Evolutionary conservation across 2,329 filamentous ascomycete genomes (phyloP).

Genomic region (Xylaria sp.): DNA sequence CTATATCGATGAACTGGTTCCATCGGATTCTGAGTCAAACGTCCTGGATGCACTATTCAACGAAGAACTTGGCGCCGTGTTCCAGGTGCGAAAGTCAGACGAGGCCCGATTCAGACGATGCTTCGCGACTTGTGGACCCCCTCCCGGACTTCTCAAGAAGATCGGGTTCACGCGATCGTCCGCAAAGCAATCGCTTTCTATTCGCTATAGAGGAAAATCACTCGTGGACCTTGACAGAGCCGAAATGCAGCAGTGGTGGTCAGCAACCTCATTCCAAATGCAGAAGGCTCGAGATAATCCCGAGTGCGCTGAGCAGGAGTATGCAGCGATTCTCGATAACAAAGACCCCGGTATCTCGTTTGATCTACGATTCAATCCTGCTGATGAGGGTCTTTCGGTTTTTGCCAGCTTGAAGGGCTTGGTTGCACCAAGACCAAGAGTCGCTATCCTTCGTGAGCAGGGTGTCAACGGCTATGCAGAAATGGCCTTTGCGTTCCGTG

Average conservation of each 20-base stretch:
- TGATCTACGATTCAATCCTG: conserved; percentile 79
- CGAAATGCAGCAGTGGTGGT: conserved; percentile 86
- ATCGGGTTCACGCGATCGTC: conserved; percentile 77
- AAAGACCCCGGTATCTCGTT: conserved; percentile 83
- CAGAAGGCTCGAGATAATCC: conserved; percentile 90
- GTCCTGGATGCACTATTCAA: conserved; percentile 86
- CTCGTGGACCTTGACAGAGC: conserved; percentile 72
- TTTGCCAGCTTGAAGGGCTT: conserved; percentile 61
- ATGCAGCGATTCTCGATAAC: conserved; percentile 73
- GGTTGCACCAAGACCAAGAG: conserved; percentile 64
- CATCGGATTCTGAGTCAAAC: conserved; percentile 65
- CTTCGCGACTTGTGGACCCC: conserved; percentile 88
- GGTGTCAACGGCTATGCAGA: conserved; percentile 96
- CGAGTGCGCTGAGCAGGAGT: conserved; percentile 83
- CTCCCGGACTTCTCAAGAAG: conserved; percentile 79
- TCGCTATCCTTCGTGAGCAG: conserved; percentile 93
- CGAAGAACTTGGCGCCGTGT: conserved; percentile 93
- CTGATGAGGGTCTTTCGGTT: conserved; percentile 76
- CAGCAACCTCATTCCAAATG: conserved; percentile 86
- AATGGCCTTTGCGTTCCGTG: conserved; percentile 92
- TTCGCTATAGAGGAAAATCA: conserved; percentile 72
- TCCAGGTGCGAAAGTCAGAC: conserved; percentile 87
- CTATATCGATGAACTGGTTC: conserved; percentile 75
- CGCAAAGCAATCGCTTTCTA: conserved; percentile 75
- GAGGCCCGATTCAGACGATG: conserved; percentile 86